Percentiles rank a stretch among this genome's conserved stretches.
phyloP scores from a whole-genome alignment of 176 grass and related monocot genomes.

The Carex cristatella region DNA sequence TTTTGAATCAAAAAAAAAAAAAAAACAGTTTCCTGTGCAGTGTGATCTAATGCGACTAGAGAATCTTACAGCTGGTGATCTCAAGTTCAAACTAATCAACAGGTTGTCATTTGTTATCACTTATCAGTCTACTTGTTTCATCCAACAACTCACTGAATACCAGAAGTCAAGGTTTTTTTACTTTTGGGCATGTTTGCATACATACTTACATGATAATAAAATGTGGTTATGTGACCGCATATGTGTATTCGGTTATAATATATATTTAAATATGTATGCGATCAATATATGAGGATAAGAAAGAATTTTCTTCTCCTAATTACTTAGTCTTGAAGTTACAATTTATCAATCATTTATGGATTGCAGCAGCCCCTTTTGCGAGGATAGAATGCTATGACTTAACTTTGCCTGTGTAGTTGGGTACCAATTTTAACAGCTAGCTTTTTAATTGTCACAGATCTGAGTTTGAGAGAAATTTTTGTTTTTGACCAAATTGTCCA shows the following conservation, averaged over 20 bases:
- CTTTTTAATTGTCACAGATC: no score
- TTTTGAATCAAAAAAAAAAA: no score
- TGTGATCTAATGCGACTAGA: neutral
- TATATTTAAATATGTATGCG: no score
- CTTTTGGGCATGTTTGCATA: no score
- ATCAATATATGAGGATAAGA: neutral
- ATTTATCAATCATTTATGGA: neutral
- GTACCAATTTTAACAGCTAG: no score
- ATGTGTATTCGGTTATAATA: no score
- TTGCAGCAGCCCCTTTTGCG: neutral
- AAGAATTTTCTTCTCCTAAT: neutral
- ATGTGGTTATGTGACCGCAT: no score
- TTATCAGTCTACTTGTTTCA: neutral
- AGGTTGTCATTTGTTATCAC: neutral
- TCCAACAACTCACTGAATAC: neutral
- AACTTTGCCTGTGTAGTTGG: no score
- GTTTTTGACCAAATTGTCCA: no score
- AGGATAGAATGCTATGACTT: neutral
- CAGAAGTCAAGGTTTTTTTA: no score
- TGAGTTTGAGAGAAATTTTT: no score
- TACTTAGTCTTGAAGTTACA: neutral
- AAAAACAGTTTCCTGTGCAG: neutral
- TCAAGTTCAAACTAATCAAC: neutral
- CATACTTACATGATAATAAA: no score
- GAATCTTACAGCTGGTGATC: slow-evolving; percentile 7